Evolutionary conservation across 2,329 filamentous ascomycete genomes (phyloP).

Genomic region (Fusarium hostae): DNA sequence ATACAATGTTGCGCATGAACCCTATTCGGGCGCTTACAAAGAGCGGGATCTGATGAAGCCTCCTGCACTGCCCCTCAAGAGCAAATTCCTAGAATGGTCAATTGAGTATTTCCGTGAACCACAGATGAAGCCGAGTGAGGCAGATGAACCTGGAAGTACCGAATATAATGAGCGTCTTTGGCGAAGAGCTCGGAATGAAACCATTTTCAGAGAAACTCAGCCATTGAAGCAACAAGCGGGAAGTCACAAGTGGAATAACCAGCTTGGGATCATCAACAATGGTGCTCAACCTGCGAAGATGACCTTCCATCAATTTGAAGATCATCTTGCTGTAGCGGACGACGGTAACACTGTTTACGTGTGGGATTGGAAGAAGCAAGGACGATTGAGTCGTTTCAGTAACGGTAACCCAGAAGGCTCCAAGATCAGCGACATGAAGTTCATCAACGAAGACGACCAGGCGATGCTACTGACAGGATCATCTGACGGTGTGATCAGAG

Average conservation of each 20-base stretch:
- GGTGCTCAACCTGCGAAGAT: slow-evolving; percentile 89
- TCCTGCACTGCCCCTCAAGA: slow-evolving; percentile 79
- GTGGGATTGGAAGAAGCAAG: slow-evolving; percentile 90
- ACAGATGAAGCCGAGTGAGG: slow-evolving; percentile 96
- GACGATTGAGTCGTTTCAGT: slow-evolving; percentile 83
- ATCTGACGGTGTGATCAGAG: slow-evolving; percentile 91
- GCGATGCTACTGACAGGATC: slow-evolving; percentile 94
- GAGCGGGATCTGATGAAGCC: slow-evolving; percentile 67
- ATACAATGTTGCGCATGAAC: slow-evolving; percentile 81
- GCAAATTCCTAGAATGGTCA: slow-evolving; percentile 92
- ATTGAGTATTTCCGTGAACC: slow-evolving; percentile 98
- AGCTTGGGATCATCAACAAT: slow-evolving; percentile 86
- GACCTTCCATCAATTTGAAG: slow-evolving; percentile 97
- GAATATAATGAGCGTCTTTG: slow-evolving; percentile 97
- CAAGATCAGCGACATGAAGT: slow-evolving; percentile 92
- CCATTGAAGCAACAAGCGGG: slow-evolving; percentile 91
- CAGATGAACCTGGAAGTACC: slow-evolving; percentile 93
- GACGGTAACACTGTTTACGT: slow-evolving; percentile 90
- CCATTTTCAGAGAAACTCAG: slow-evolving; percentile 90
- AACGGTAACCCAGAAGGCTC: slow-evolving; percentile 94
- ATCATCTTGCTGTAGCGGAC: slow-evolving; percentile 93
- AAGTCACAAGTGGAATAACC: slow-evolving; percentile 86
- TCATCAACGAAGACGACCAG: slow-evolving; percentile 98
- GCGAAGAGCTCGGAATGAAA: slow-evolving; percentile 92
- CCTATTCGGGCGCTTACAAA: slow-evolving; percentile 80